Evolutionary conservation across 768 basidiomycete genomes (phyloP).

Genomic region (Exidia glandulosa): DNA sequence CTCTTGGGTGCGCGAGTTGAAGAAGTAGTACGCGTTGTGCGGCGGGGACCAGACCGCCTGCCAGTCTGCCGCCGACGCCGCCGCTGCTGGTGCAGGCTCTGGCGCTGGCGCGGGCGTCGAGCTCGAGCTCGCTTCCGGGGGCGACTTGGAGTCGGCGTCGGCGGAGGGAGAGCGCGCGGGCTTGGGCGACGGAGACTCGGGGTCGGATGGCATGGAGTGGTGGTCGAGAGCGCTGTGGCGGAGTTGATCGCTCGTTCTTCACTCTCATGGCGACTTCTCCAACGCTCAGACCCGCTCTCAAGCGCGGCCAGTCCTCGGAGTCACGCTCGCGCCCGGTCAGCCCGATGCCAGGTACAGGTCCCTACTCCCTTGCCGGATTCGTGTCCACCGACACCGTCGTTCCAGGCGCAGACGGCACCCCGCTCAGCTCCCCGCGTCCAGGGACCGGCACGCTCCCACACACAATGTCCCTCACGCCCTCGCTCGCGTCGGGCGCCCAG

Average conservation of each 20-base stretch:
- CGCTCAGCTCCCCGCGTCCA: background rate
- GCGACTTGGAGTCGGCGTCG: slow-evolving; percentile 6
- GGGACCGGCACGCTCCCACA: slow-evolving; percentile 2
- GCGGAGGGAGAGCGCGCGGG: slow-evolving; percentile 1
- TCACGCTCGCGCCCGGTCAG: background rate
- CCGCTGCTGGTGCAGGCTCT: background rate
- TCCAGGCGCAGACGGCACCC: background rate
- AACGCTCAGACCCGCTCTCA: slow-evolving; percentile 45
- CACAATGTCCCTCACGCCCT: background rate
- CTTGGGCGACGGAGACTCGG: background rate
- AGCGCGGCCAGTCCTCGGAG: slow-evolving; percentile 15
- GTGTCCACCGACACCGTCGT: background rate
- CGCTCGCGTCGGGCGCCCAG: background rate
- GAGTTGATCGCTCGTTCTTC: background rate
- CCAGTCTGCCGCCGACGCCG: slow-evolving; percentile 34
- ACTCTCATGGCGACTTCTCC: slow-evolving; percentile 2
- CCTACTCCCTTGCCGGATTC: background rate
- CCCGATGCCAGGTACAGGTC: background rate
- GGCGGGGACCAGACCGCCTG: slow-evolving; percentile 73
- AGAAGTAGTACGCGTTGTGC: slow-evolving; percentile 79
- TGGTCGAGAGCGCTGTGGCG: background rate
- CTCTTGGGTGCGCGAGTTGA: slow-evolving; percentile 60
- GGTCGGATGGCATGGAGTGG: background rate
- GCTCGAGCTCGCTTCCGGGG: slow-evolving; percentile 5
- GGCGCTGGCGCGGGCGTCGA: slow-evolving; percentile 6